phyloP scores from a whole-genome alignment of 306 rosid genomes.

The Pterocarpus santalinus region DNA sequence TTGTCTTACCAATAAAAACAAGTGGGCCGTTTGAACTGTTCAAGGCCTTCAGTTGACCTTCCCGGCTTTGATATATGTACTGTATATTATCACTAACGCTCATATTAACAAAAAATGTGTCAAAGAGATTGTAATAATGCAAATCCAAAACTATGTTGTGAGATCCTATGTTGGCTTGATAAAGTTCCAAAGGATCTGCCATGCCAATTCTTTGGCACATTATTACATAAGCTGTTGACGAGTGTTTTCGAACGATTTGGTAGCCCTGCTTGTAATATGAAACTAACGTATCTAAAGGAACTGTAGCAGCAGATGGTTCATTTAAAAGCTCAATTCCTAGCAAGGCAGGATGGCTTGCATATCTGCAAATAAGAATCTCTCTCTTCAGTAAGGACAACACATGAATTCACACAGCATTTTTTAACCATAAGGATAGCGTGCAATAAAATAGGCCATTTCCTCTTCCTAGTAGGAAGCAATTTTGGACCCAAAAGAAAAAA shows the following conservation, averaged over 20 bases:
- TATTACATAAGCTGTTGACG: conserved; percentile 80
- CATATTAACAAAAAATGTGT: conserved; percentile 74
- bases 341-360: conserved; percentile 72
- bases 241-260: conserved; percentile 76
- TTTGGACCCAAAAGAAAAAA: not conserved
- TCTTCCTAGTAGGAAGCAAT: not conserved
- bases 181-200: conserved; percentile 91
- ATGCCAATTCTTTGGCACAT: conserved; percentile 89
- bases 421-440: conserved; percentile 20
- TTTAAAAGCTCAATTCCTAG: conserved; percentile 91
- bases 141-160: conserved; percentile 52
- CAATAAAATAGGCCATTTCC: not conserved
- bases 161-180: conserved; percentile 68
- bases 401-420: conserved; percentile 15
- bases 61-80: conserved; percentile 75
- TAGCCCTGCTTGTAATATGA: conserved; percentile 87
- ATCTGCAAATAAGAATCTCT: conserved; percentile 63
- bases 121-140: conserved; percentile 78
- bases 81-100: conserved; percentile 73
- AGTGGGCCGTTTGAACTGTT: conserved; percentile 80
- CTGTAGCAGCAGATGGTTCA: conserved; percentile 80
- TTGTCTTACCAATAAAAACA: conserved; percentile 67
- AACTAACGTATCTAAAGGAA: conserved; percentile 70
- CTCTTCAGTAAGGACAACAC: conserved; percentile 23
- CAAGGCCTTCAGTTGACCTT: conserved; percentile 73